Base-by-base conservation (phyloP, 2,329 filamentous ascomycete species). In the Calonectria pteridis region DNA sequence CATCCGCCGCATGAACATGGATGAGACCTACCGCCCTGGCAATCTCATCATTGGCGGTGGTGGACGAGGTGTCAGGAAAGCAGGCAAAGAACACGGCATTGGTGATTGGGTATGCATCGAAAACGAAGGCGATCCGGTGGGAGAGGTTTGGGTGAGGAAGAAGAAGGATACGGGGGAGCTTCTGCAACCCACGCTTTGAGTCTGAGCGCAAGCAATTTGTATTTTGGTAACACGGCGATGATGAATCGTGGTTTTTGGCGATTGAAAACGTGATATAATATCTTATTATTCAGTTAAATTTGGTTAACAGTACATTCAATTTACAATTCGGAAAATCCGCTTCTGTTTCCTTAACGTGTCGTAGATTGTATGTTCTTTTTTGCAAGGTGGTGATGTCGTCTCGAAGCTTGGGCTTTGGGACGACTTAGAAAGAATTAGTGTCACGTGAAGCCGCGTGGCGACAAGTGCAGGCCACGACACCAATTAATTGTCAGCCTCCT, bases 21-120 rank as follows among this genome's bases (percentile, higher is more conserved):
- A 95, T 73, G 81, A 87, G 1, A 85, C 78, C 0, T 97, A 96
- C 79, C 88, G 94, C 0, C 94, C 94, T 0, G 94, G 94, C 0
- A 97, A 97, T 74, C 82, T 97, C 67, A 95, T 97, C 73, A 84
- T 96, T 3, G 94, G 94, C 0, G 94, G 94, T 1, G 94, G 94
- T 20, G 94, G 94, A 0, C 87, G 94, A 35, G 94, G 94, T 0
- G 87, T 91, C 1, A 87, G 90, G 31, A 85, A 79, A 11, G 94
- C 94, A 1, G 91, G 93, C 0, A 80, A 87, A 9, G 84, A 91
- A 33, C 84, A 89, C 72, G 94, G 93, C 0, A 94, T 92, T 66
- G 94, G 94, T 0, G 89, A 94, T 18, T 96, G 94, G 94, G 87
- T 89, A 6, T 90, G 93, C 67, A 86, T 92, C 3, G 87, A 87